These are phyloP conservation scores for Pelargonium cotyledonis DNA, from an alignment of 441 rosid species.

Conservation along the genomic window DNA sequence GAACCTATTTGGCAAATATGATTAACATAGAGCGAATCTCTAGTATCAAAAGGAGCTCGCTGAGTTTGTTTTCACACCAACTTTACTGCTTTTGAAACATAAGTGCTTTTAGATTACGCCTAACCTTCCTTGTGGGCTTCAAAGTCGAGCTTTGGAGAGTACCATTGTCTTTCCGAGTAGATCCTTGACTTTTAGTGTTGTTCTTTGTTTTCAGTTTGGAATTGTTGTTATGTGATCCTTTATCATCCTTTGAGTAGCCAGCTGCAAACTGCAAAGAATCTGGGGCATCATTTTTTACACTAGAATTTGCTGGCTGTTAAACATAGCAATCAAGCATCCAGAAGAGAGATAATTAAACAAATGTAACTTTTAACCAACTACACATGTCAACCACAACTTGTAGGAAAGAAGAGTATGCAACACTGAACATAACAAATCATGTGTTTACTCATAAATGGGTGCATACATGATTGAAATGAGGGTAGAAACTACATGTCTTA, in stretches of 20 bases:
- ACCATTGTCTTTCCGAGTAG: constrained; percentile 14
- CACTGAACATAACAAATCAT: neutral
- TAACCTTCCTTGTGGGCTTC: constrained; percentile 20
- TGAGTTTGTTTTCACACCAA: constrained; percentile 6
- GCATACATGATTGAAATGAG: neutral
- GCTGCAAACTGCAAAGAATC: constrained; percentile 19
- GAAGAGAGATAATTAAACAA: constrained; percentile 9
- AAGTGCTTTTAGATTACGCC: constrained; percentile 17
- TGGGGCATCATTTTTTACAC: constrained; percentile 13
- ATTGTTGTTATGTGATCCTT: constrained; percentile 8
- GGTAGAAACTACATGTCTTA: neutral
- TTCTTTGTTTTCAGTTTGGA: constrained; percentile 12
- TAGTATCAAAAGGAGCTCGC: neutral
- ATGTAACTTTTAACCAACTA: neutral
- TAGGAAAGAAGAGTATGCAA: neutral
- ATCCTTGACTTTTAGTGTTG: constrained; percentile 16
- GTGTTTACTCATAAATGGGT: neutral
- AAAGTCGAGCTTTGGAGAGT: constrained; percentile 19
- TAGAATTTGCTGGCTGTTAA: constrained; percentile 22
- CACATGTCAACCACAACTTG: constrained; percentile 11
- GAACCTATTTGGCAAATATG: neutral
- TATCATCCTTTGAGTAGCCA: constrained; percentile 22
- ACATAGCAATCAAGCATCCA: neutral
- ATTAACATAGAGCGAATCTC: neutral
- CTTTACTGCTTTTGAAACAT: constrained; percentile 12